Evolutionary conservation across 495 filamentous ascomycete genomes (phyloP).

Genomic region (Neurospora sp.): DNA sequence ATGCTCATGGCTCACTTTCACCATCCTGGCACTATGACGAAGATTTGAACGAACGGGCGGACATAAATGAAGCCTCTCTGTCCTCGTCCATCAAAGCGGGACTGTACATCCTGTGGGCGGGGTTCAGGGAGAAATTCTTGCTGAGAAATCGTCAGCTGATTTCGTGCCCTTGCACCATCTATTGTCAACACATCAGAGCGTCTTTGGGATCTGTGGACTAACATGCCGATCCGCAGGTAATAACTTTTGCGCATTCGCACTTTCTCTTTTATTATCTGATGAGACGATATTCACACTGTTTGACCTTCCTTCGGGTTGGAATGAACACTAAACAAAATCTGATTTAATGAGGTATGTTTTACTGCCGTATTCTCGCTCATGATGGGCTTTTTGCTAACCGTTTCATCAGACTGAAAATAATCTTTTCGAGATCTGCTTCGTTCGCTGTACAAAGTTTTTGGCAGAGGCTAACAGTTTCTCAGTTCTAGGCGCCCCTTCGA

Average conservation of each 20-base stretch:
- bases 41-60: conserved; percentile 96
- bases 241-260: conserved; percentile 9
- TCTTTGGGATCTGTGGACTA: conserved; percentile 15
- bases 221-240: conserved; percentile 36
- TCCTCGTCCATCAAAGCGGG: conserved; percentile 56
- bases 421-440: conserved; percentile 7
- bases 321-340: conserved; percentile 89
- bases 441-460: conserved; percentile 15
- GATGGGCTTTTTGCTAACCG: conserved; percentile 30
- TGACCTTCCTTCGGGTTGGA: conserved; percentile 59
- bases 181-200: neutral
- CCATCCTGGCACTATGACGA: conserved; percentile 60
- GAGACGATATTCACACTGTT: conserved; percentile 92
- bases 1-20: conserved; percentile 34
- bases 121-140: conserved; percentile 65
- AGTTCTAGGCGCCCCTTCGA: conserved; percentile 1
- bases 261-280: conserved; percentile 27
- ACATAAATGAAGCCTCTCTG: conserved; percentile 69
- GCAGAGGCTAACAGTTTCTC: neutral
- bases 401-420: conserved; percentile 24
- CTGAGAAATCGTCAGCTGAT: conserved; percentile 98
- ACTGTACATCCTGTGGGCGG: conserved; percentile 80
- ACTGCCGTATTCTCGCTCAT: neutral
- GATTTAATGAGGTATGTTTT: conserved; percentile 91
- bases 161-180: conserved; percentile 27